Evolutionary conservation across 1,284 basidiomycete genomes (phyloP), one percentile per base, ranked within the genome.

Genomic region (Rhodotorula sp.): DNA sequence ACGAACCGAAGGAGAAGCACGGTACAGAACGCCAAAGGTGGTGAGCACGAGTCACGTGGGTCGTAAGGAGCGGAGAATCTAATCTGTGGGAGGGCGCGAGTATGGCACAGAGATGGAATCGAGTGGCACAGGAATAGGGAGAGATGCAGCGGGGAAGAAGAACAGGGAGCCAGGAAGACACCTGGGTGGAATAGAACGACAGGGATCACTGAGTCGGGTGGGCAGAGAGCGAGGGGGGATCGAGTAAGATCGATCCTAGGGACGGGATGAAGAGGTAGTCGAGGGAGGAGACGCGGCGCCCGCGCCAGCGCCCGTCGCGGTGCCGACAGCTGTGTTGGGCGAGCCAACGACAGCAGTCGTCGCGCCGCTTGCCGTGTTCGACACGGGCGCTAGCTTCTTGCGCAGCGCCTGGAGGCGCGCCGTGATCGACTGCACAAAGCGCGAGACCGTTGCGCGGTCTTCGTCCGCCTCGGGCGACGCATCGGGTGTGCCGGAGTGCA

Each of bases 401-500:
- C 74, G 46, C 25, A 76, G 50, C 3, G 72, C 72, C n/a, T 57
- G 44, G 25, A 76, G 61, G 23, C 74, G 45, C 10, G 72, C 72
- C 53, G 70, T 55, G 54, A 75, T 74, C n/a, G 68, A 63, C 17
- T 71, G 62, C 7, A 76, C 73, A 34, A 76, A 92, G 27, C 88
- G 91, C 58, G 89, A 87, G 67, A 95, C 91, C 7, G 90, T 91
- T 42, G 85, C 85, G 49, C 88, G 86, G 80, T 96, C 93, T 77
- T 93, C 91, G 74, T 91, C 92, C 23, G 55, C 34, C 19, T 88
- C 90, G 8, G 87, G 88, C 13, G 63, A 46, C 21, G 63, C 16
- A 34, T 57, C 42, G 14, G 66, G 14, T 79, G 94, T 91, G 74
- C 96, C 84, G 3, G 91, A 85, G 44, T 55, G 61, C 77, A 97